Base-by-base conservation (phyloP, 441 rosid species). In the Rhodomyrtus psidioides region DNA sequence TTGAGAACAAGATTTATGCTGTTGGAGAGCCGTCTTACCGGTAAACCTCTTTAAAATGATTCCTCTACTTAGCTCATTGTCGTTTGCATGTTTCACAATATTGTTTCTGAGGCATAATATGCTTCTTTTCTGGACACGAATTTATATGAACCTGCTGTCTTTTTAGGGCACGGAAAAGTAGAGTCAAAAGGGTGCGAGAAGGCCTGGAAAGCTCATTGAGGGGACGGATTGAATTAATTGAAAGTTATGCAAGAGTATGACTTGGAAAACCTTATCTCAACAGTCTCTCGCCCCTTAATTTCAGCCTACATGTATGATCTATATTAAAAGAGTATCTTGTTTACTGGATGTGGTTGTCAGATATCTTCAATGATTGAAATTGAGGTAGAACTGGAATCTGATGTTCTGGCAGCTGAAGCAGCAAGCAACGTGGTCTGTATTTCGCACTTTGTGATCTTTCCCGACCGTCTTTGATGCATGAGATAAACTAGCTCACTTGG, bases 321-420 rank as follows among this genome's bases (percentile, higher is more conserved):
- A 65, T 54, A 8, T 19, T 24, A 12, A 30, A 75, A n/a, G 34
- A 83, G 74, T 16, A 62, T 59, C 75, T 30, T 39, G 60, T 24
- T 26, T 60, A 57, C 81, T 30, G 57, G 57, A 59, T 86, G 51
- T 16, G 34, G 83, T 84, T 85, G 53, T 70, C 92, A 97, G 99
- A 95, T 96, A 88, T 93, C 99, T 85, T 97, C 98, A 34, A 97
- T 97, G 98, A 96, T 97, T 88, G 99, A 97, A 92, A 96, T 97
- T 57, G 99, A 97, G 90, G 95, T 97, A 82, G 98, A 96, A 91
- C 91, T 97, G 98, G 98, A 95, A 90, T 93, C 90, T 46, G 97
- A 96, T 88, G 99, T 97, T 90, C 95, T 97, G 88, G 98, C 98
- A 89, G 99, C 99, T 19, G 99, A 97, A 91, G 94, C 96, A 88